These are phyloP conservation scores for Bryopsis sp. DNA, from an alignment of 139 green algal species.

Conservation along the genomic window DNA sequence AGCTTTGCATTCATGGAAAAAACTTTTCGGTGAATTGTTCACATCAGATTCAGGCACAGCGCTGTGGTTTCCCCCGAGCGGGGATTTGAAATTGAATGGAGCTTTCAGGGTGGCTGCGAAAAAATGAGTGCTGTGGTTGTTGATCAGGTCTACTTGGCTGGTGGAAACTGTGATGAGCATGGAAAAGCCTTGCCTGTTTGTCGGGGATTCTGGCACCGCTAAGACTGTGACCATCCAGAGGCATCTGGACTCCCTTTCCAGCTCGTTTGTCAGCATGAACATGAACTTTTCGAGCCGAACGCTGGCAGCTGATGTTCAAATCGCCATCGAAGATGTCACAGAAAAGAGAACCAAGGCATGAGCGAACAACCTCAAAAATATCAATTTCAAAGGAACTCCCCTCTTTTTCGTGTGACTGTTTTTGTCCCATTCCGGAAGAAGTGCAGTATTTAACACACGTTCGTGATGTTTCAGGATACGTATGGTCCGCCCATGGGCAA, in stretches of 20 bases:
- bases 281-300: slow-evolving; percentile 70
- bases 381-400: neutral
- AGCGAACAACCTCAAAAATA: neutral
- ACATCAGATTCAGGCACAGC: too few relatives aligned
- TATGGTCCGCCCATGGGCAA: slow-evolving; percentile 73
- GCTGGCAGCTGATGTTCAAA: slow-evolving; percentile 52
- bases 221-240: slow-evolving; percentile 69
- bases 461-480: slow-evolving; percentile 38
- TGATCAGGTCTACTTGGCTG: slow-evolving; percentile 47
- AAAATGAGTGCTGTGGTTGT: too few relatives aligned
- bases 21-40: too few relatives aligned
- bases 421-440: neutral
- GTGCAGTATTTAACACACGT: neutral
- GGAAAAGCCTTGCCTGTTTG: slow-evolving; percentile 57
- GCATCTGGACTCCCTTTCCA: slow-evolving; percentile 43
- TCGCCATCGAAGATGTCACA: slow-evolving; percentile 53
- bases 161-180: slow-evolving; percentile 31
- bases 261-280: slow-evolving; percentile 43
- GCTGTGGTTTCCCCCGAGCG: too few relatives aligned
- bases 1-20: too few relatives aligned
- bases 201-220: slow-evolving; percentile 64
- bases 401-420: neutral
- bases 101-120: too few relatives aligned
- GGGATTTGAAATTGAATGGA: too few relatives aligned
- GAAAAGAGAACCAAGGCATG: slow-evolving; percentile 70